A percentile compares a stretch with the other conserved stretches of the same genome.
These are phyloP conservation scores for Urostyla sp. DNA, from an alignment of 73 alveolate species.

Conservation along the genomic window DNA sequence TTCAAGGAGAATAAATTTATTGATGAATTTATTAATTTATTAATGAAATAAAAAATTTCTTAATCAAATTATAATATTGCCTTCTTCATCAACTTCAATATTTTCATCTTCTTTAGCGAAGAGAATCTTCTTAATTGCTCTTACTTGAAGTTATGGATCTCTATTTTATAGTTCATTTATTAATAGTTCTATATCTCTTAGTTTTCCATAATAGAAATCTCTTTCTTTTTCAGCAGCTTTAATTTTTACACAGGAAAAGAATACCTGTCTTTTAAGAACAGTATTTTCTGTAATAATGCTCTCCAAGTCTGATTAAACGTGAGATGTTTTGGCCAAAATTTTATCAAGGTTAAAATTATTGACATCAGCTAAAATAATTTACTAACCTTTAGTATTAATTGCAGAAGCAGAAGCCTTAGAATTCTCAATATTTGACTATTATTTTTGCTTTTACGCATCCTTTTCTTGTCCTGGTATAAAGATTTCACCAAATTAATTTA, in stretches of 20 bases:
- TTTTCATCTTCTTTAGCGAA: constrained; percentile 63
- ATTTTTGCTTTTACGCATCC: background rate
- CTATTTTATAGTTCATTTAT: background rate
- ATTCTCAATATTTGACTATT: background rate
- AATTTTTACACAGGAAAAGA: background rate
- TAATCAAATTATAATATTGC: constrained; percentile 45
- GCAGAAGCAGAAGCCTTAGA: background rate
- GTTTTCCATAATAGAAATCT: constrained; percentile 63
- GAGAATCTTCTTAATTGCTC: constrained; percentile 45
- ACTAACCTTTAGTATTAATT: background rate
- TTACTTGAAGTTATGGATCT: constrained; percentile 1
- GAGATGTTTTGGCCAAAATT: background rate
- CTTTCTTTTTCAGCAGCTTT: constrained; percentile 59
- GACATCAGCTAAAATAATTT: background rate
- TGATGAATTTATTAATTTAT: background rate
- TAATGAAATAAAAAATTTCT: background rate
- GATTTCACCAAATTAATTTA: constrained; percentile 17
- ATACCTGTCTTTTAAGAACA: background rate
- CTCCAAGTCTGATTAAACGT: constrained; percentile 12
- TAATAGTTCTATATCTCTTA: constrained; percentile 53
- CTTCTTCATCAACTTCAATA: constrained; percentile 58
- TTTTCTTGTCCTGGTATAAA: constrained; percentile 11
- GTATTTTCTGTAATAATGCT: background rate
- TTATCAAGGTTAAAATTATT: constrained; percentile 13
- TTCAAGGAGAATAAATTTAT: background rate